Percentiles rank a stretch among this genome's conserved stretches.
These are phyloP conservation scores for Haplosporangium sp. DNA, from an alignment of 371 early-diverging fungal species.

Conservation along the genomic window DNA sequence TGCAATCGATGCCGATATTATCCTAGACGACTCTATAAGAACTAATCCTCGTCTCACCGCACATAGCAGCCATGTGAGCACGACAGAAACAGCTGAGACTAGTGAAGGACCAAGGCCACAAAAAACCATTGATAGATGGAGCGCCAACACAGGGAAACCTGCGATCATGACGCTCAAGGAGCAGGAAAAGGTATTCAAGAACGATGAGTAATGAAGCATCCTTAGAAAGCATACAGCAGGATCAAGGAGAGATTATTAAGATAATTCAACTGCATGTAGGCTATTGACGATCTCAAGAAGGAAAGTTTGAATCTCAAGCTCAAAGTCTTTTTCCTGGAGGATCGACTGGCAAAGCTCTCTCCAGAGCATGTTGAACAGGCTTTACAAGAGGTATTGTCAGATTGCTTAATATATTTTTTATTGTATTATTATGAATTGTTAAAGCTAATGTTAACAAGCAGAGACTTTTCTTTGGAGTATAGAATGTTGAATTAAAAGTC, in stretches of 20 bases:
- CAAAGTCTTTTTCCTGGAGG: conserved; percentile 73
- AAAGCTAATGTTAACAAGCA: neutral
- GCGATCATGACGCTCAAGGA: conserved; percentile 68
- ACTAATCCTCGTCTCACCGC: conserved; percentile 25
- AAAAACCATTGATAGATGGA: conserved; percentile 38
- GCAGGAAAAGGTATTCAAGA: conserved; percentile 66
- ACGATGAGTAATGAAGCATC: neutral
- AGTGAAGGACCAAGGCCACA: conserved; percentile 14
- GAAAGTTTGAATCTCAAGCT: conserved; percentile 79
- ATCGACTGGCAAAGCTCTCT: conserved; percentile 65
- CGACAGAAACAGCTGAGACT: conserved; percentile 12
- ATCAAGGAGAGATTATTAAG: neutral
- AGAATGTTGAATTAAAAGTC: conserved; percentile 70
- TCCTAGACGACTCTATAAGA: conserved; percentile 43
- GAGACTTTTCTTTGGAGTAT: neutral
- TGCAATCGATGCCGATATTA: conserved; percentile 52
- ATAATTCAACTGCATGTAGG: conserved; percentile 52
- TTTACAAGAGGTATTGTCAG: conserved; percentile 62
- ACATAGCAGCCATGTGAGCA: conserved; percentile 17
- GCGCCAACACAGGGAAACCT: conserved; percentile 30
- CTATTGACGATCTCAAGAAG: conserved; percentile 74
- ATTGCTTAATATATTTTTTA: neutral
- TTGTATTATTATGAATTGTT: conserved; percentile 1
- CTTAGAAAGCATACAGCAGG: neutral
- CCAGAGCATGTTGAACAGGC: conserved; percentile 69